Evolutionary conservation across 306 rosid genomes (phyloP), one percentile per base, ranked within the genome.

Genomic region (Cajanus cajan): DNA sequence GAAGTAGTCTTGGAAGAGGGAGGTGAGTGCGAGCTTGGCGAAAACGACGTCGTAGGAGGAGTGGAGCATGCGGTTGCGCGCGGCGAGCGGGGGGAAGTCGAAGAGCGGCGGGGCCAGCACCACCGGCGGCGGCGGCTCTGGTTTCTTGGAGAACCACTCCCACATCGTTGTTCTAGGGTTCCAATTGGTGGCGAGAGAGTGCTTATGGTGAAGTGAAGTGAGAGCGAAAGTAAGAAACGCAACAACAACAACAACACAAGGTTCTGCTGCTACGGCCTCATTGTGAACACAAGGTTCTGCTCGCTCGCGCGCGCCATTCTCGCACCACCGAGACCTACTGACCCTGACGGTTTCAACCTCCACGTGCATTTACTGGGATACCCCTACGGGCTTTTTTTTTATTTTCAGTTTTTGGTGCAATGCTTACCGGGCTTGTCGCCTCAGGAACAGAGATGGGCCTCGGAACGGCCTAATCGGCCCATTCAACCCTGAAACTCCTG

Each of bases 71-170:
- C 99, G 89, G 84, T 86, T 88, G 66, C 98, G 98, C 4, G 98
- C 97, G 21, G 98, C 92, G n/a, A 93, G 79, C 18, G 99, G 98
- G 74, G 99, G 99, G 74, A 84, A 95, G 63, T 95, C 97, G 90
- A 95, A 95, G 58, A 95, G 96, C 16, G 99, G 99, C 4, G 99
- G 99, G 2, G 93, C 98, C 12, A 95, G 86, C 63, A 95, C 99
- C 89, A 95, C 84, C 22, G 90, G 90, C 41, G 97, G 97, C 13
- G 97, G 98, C 3, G 91, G 92, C 63, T 77, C 76, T 4, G 54
- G 33, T 25, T 70, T 37, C 4, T 51, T 39, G 50, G 10, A 1
- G 22, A 69, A n/a, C 79, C 78, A 66, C 34, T 89, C 90, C 58
- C 96, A 91, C 95, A 93, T 95, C 19, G 74, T 71, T 65, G 8